A percentile compares a stretch with the other conserved stretches of the same genome.
phyloP scores from a whole-genome alignment of 2,329 filamentous ascomycete species.

The Pseudopithomyces chartarum region DNA sequence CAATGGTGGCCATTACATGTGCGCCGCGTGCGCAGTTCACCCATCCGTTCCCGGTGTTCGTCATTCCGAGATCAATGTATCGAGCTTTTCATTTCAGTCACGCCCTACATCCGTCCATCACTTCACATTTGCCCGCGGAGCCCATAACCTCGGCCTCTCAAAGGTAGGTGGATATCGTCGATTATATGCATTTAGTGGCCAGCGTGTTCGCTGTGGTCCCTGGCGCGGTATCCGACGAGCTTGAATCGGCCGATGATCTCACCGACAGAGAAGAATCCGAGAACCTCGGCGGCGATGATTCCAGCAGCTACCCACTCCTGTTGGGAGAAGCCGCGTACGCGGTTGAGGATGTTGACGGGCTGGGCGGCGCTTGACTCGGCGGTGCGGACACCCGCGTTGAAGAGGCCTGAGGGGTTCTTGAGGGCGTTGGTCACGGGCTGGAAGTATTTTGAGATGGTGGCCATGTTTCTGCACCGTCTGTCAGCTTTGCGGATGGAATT shows the following conservation, averaged over 20 bases:
- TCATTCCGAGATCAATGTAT: not conserved
- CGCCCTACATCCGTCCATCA: not conserved
- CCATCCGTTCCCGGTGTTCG: conserved; percentile 18
- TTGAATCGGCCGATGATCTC: conserved; percentile 97
- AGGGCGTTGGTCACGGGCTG: conserved; percentile 73
- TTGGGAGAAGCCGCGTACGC: conserved; percentile 71
- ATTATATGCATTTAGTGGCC: conserved; percentile 34
- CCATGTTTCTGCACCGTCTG: conserved; percentile 64
- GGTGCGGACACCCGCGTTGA: conserved; percentile 53
- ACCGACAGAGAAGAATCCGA: conserved; percentile 97
- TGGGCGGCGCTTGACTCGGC: conserved; percentile 54
- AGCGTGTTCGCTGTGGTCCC: conserved; percentile 19
- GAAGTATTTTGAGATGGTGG: conserved; percentile 87
- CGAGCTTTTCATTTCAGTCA: not conserved
- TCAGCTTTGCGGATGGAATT: conserved; percentile 19
- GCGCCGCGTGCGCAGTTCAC: conserved; percentile 21
- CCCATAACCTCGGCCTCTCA: not conserved
- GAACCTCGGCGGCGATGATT: conserved; percentile 80
- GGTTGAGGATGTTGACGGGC: conserved; percentile 59
- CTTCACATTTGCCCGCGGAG: not conserved
- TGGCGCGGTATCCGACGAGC: conserved; percentile 78
- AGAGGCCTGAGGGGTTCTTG: conserved; percentile 68
- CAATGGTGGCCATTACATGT: conserved; percentile 34
- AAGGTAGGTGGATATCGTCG: conserved; percentile 7
- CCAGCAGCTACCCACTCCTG: conserved; percentile 74